Base-by-base conservation (phyloP, 805 yeast genomes). In the Kluyveromyces nonfermentans region DNA sequence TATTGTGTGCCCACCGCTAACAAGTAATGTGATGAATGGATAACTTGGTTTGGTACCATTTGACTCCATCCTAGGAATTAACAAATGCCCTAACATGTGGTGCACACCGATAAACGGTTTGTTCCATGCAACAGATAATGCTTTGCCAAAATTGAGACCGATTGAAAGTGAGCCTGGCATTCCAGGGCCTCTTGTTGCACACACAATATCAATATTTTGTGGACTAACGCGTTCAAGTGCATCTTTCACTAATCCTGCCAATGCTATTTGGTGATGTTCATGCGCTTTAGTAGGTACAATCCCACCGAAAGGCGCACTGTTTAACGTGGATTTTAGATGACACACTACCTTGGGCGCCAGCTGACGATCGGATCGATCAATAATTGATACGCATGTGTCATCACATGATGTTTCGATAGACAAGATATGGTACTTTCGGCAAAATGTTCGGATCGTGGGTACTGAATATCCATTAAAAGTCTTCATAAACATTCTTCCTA, bases 181-280 rank as follows among this genome's bases (percentile, higher is more conserved):
- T 0, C 98, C 98, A 0, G 98, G 98, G 0, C 98, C 98, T 51
- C 95, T 68, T 0, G 98, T 93, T 4, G 82, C 95, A 60, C 95
- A 84, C 1, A 93, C 74, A 37, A 93, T 58, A 57, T 85, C 95
- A 0, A 88, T 86, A 3, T 46, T 44, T 6, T 52, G 49, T 0
- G 56, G 46, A 0, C 21, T 31, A 12, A 37, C 30, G 7, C 14
- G 9, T 4, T 28, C 30, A 14, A 82, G 64, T 5, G 82, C 63
- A 5, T 67, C 59, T 14, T 60, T 44, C 0, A 83, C 78, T 31
- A 82, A 57, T 0, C 57, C 52, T 0, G 85, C 82, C 2, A 90
- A 60, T 9, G 66, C 60, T 20, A 59, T 44, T 48, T 85, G 84
- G 57, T 90, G 97, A 57, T 85, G 95, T 22, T 72, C 71, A 46